phyloP scores from a whole-genome alignment of 805 yeast species.

The Candida silvatica region DNA sequence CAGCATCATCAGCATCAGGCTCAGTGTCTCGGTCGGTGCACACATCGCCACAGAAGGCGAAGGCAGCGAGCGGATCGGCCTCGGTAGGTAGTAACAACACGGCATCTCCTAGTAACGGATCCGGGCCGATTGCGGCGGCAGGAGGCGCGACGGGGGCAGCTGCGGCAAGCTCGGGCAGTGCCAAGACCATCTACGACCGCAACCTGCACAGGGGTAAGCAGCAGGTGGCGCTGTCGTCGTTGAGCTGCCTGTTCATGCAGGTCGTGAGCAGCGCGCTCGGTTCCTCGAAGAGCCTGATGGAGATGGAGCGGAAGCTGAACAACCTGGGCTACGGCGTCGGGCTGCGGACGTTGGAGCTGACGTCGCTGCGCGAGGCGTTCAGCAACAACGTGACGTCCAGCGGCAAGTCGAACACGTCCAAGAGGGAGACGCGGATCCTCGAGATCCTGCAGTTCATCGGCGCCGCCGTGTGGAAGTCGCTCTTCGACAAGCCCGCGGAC shows the following conservation, averaged over 20 bases:
- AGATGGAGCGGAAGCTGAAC: conserved; percentile 51
- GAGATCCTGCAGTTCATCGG: conserved; percentile 74
- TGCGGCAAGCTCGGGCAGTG: background rate
- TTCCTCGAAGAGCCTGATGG: conserved; percentile 58
- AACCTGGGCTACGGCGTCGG: conserved; percentile 76
- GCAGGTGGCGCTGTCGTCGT: conserved; percentile 58
- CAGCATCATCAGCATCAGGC: no score
- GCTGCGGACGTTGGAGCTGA: conserved; percentile 57
- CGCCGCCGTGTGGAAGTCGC: conserved; percentile 59
- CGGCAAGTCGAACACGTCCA: conserved; percentile 57
- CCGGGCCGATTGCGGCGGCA: conserved; percentile 11
- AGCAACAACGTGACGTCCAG: conserved; percentile 28
- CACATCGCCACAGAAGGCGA: no score
- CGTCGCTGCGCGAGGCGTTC: conserved; percentile 58
- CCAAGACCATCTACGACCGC: conserved; percentile 48
- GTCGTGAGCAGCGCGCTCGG: conserved; percentile 57
- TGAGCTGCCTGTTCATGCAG: conserved; percentile 65
- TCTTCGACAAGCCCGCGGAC: conserved; percentile 69
- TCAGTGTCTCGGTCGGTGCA: no score
- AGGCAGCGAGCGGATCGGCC: no score
- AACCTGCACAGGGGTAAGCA: conserved; percentile 56
- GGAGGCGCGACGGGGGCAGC: conserved; percentile 6
- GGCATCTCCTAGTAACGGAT: background rate
- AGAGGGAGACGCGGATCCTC: conserved; percentile 59
- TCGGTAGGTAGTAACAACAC: conserved; percentile 3